These are phyloP conservation scores for Glaciozyma antarctica DNA, from an alignment of 768 basidiomycete species.

Conservation along the genomic window DNA sequence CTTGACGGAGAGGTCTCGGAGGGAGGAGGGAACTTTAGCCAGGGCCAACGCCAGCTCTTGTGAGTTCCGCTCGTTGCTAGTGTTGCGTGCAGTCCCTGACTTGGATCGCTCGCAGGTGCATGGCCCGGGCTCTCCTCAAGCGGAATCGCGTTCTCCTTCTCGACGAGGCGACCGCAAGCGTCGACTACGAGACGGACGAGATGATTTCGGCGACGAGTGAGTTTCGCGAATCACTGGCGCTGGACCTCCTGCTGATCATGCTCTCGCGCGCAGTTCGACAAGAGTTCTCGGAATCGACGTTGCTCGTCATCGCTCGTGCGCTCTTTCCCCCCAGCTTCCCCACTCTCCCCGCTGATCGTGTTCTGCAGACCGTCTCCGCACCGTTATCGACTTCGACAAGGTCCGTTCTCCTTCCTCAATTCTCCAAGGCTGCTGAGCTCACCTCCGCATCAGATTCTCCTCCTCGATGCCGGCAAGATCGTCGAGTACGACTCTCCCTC, in stretches of 20 bases:
- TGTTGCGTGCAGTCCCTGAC: constrained; percentile 33
- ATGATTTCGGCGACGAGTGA: constrained; percentile 56
- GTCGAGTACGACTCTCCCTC: constrained; percentile 33
- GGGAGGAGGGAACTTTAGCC: constrained; percentile 63
- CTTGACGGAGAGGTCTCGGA: constrained; percentile 25
- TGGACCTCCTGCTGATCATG: no score
- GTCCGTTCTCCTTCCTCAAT: no score
- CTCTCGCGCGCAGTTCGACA: constrained; percentile 30
- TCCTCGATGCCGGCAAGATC: constrained; percentile 30
- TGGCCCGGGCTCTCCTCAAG: constrained; percentile 36
- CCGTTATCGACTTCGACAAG: constrained; percentile 32
- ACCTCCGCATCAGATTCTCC: constrained; percentile 19
- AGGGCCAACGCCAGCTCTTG: constrained; percentile 68
- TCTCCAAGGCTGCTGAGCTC: no score
- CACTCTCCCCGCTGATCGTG: no score
- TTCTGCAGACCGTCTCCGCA: constrained; percentile 28
- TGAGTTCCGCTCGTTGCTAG: constrained; percentile 13
- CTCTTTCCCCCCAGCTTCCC: background rate
- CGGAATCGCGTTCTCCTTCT: constrained; percentile 25
- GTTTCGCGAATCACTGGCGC: constrained; percentile 33
- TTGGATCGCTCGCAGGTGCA: constrained; percentile 34
- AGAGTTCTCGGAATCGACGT: constrained; percentile 33
- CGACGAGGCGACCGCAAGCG: constrained; percentile 34
- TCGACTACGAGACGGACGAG: constrained; percentile 65
- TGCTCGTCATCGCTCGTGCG: constrained; percentile 33